A percentile compares a stretch with the other conserved stretches of the same genome.
Conservation (phyloP, 2,329 filamentous ascomycete genomes). For the Fusarium globosum region DNA sequence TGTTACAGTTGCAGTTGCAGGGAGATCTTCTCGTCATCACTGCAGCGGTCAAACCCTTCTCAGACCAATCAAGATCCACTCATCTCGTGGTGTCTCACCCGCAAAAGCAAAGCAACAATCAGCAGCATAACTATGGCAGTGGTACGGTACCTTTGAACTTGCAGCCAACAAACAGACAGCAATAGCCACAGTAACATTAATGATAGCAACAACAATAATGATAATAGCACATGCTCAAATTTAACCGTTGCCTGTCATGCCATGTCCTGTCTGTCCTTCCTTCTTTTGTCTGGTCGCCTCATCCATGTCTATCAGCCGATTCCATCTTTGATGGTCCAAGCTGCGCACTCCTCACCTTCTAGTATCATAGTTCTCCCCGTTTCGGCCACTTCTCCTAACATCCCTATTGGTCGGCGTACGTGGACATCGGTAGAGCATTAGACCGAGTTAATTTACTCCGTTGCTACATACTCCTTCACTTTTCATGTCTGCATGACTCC, state of each 20-base stretch:
- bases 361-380: not conserved
- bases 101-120: not conserved
- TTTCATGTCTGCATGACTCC: conserved; percentile 14
- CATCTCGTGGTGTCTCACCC: conserved; percentile 38
- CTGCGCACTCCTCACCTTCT: not conserved
- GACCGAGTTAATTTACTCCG: conserved; percentile 11
- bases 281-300: not conserved
- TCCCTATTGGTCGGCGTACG: conserved; percentile 13
- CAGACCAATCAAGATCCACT: conserved; percentile 30
- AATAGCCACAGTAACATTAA: too few species aligned
- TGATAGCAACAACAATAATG: too few species aligned
- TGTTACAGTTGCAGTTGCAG: conserved; percentile 2
- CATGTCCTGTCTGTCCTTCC: not conserved
- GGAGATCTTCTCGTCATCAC: conserved; percentile 14
- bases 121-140: too few species aligned
- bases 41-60: conserved; percentile 12
- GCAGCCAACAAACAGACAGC: not conserved
- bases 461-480: not conserved
- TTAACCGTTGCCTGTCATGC: not conserved
- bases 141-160: too few species aligned
- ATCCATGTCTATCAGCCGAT: conserved; percentile 1
- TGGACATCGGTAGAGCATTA: conserved; percentile 12
- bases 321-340: conserved; percentile 6
- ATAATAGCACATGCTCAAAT: not conserved
- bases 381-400: not conserved